Percentiles rank a stretch among this genome's conserved stretches.
These are phyloP conservation scores for Diaporthe sp. DNA, from an alignment of 2,329 filamentous ascomycete species.

Conservation along the genomic window DNA sequence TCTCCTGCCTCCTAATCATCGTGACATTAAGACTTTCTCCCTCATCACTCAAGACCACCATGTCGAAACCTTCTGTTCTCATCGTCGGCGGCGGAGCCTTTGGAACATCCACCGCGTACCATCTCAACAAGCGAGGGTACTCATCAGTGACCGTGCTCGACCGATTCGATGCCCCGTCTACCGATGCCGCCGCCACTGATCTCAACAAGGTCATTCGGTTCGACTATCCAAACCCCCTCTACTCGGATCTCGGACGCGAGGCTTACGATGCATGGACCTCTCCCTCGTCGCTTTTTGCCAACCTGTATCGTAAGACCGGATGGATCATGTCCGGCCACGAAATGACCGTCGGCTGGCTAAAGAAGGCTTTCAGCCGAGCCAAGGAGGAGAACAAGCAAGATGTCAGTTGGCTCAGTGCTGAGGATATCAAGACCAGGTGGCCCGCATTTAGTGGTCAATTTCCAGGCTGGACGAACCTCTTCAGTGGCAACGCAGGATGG, in stretches of 20 bases:
- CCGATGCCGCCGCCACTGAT: conserved; percentile 44
- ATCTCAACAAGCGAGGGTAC: conserved; percentile 34
- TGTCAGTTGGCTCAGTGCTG: conserved; percentile 41
- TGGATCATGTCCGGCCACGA: conserved; percentile 43
- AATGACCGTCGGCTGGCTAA: conserved; percentile 43
- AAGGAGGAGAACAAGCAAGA: conserved; percentile 39
- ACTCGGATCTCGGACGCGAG: conserved; percentile 45
- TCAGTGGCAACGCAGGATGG: neutral
- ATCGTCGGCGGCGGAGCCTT: conserved; percentile 22
- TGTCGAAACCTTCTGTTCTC: conserved; percentile 4
- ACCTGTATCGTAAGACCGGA: conserved; percentile 45
- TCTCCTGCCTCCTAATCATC: too few species aligned
- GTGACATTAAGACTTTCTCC: too few species aligned
- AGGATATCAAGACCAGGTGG: conserved; percentile 43
- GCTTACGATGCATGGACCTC: conserved; percentile 44
- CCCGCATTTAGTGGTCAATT: conserved; percentile 41
- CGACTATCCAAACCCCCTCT: conserved; percentile 46
- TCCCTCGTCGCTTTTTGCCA: conserved; percentile 41
- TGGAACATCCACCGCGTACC: conserved; percentile 13
- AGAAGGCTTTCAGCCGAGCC: conserved; percentile 41
- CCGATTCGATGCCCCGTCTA: conserved; percentile 40
- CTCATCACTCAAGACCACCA: neutral
- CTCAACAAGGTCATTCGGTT: conserved; percentile 51
- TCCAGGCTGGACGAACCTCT: neutral
- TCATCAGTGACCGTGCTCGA: conserved; percentile 42